These are phyloP conservation scores for Aspergillus melleus DNA, from an alignment of 2,329 filamentous ascomycete species.

Conservation along the genomic window DNA sequence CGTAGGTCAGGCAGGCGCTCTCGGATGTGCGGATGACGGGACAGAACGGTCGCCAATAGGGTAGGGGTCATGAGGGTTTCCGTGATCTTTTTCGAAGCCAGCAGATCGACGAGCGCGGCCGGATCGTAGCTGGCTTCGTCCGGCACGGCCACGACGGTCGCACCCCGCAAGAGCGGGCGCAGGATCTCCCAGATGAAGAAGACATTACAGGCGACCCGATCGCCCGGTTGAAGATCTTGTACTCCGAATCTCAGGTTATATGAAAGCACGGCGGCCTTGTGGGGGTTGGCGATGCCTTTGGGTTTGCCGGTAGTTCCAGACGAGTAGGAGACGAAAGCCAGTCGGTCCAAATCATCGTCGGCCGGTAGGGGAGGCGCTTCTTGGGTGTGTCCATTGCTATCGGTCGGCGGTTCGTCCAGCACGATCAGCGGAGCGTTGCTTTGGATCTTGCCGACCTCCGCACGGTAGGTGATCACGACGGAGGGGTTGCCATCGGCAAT, in stretches of 20 bases:
- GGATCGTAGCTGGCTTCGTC: conserved; percentile 79
- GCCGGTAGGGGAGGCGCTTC: conserved; percentile 55
- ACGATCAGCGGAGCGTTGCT: conserved; percentile 61
- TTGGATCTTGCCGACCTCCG: conserved; percentile 66
- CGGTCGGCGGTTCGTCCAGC: conserved; percentile 53
- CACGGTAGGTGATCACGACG: conserved; percentile 67
- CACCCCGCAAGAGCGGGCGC: conserved; percentile 72
- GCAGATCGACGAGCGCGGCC: conserved; percentile 68
- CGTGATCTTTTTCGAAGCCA: conserved; percentile 66
- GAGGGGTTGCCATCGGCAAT: conserved; percentile 72
- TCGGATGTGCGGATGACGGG: conserved; percentile 66
- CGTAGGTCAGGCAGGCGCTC: conserved; percentile 64
- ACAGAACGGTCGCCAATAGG: conserved; percentile 70
- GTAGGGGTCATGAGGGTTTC: conserved; percentile 85
- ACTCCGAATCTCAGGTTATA: conserved; percentile 72
- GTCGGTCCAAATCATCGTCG: conserved; percentile 68
- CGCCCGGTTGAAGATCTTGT: conserved; percentile 68
- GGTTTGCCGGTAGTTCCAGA: conserved; percentile 75
- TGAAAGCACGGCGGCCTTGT: conserved; percentile 70
- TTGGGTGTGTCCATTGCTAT: conserved; percentile 43
- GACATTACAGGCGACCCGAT: conserved; percentile 82
- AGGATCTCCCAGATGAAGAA: conserved; percentile 87
- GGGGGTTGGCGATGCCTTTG: conserved; percentile 81
- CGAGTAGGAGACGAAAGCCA: conserved; percentile 80
- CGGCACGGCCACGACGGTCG: conserved; percentile 72